phyloP scores from a whole-genome alignment of 371 early-diverging fungal species.

The Mortierella sp. region DNA sequence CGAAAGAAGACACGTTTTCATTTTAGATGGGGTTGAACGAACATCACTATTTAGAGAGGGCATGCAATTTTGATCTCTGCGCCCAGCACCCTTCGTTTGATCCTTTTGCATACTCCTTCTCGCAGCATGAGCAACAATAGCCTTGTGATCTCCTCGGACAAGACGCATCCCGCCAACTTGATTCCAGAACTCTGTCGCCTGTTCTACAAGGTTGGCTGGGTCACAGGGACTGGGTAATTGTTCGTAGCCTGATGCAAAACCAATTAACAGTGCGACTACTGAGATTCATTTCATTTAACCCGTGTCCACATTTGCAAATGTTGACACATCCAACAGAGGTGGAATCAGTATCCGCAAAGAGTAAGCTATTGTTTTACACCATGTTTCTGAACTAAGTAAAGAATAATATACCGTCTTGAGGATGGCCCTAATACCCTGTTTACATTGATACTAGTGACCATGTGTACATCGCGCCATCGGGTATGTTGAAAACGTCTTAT shows the following conservation, averaged over 20 bases:
- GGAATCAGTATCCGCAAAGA: conserved; percentile 90
- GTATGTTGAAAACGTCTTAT: conserved; percentile 10
- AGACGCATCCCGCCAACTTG: conserved; percentile 85
- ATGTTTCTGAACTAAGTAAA: neutral
- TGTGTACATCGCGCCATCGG: conserved; percentile 93
- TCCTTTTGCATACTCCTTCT: too few species aligned
- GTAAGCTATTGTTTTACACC: conserved; percentile 55
- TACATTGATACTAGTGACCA: conserved; percentile 69
- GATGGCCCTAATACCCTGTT: too few species aligned
- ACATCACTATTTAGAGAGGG: too few species aligned
- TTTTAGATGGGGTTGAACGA: too few species aligned
- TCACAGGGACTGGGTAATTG: conserved; percentile 94
- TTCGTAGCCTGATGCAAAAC: too few species aligned
- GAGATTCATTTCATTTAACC: neutral
- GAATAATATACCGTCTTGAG: too few species aligned
- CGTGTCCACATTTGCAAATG: neutral
- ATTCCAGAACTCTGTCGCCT: conserved; percentile 94
- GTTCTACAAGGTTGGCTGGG: conserved; percentile 95
- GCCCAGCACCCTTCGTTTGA: too few species aligned
- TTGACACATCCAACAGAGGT: conserved; percentile 61
- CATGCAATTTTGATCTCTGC: too few species aligned
- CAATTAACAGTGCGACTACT: neutral
- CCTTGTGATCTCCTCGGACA: conserved; percentile 72
- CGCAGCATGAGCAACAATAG: conserved; percentile 49
- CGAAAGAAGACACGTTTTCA: too few species aligned